Evolutionary conservation across 345 rosid genomes (phyloP).

Genomic region (Eucalyptus erythrocorys): DNA sequence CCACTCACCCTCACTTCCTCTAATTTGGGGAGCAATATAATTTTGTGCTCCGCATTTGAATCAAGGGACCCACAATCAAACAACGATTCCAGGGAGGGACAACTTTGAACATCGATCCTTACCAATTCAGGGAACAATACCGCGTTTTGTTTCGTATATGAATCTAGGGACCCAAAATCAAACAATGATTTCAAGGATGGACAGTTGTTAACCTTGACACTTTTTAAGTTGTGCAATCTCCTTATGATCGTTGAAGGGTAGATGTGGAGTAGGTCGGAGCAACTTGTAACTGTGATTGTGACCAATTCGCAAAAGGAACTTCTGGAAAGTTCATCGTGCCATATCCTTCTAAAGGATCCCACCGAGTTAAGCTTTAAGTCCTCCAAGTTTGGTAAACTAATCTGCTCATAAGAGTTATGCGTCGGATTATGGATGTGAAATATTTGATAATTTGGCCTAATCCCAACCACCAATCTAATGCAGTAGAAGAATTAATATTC

Average conservation of each 20-base stretch:
- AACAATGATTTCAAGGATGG: too few species aligned
- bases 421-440: accelerated
- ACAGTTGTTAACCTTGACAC: accelerated
- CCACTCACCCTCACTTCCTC: accelerated
- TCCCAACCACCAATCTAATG: too few species aligned
- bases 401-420: not conserved
- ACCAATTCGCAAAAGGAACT: not conserved
- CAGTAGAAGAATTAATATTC: accelerated
- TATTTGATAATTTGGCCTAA: too few species aligned
- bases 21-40: not conserved
- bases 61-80: not conserved
- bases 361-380: accelerated
- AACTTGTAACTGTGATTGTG: accelerated
- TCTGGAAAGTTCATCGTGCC: not conserved
- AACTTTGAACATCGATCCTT: too few species aligned
- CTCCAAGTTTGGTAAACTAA: not conserved
- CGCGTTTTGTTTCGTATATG: too few species aligned
- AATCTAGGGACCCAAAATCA: too few species aligned
- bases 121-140: too few species aligned
- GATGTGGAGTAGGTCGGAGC: not conserved
- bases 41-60: not conserved
- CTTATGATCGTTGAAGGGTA: not conserved
- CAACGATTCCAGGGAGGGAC: not conserved
- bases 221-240: too few species aligned
- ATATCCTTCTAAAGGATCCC: not conserved